Base-by-base conservation (phyloP, 805 yeast species). In the Zygosaccharomyces siamensis region DNA sequence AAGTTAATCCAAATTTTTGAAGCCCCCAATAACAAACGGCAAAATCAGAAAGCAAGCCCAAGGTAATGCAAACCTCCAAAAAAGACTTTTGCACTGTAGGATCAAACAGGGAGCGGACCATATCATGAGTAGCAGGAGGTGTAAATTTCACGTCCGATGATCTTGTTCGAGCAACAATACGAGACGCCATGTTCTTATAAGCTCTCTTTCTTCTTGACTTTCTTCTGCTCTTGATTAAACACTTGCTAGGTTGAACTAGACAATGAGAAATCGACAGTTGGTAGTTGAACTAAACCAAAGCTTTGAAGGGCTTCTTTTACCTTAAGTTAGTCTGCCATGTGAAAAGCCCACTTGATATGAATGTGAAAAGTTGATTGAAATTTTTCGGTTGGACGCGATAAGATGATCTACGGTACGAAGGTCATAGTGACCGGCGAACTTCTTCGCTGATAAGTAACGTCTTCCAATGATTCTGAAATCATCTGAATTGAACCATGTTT, bases 31-130 rank as follows among this genome's bases (percentile, higher is more conserved):
- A 64, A 49, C 70, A 73, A 7, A 72, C 43, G 28, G 58, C 53
- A 18, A 66, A 57, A 50, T 74, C 72, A 1, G 69, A 55, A 3
- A 66, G 35, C 38, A 81, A 62, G 1, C 76, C 61, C 1, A 72
- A 45, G 20, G 84, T 73, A 49, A 86, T 86, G 33, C 77, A 56
- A n/a, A 75, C 54, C 61, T 87, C 96, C 42, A 81, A 74, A 45
- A 77, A 66, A 0, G 90, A 82, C 61, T 87, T 88, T 45, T 77
- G 74, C 45, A 86, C 66, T 1, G 83, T 76, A 2, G 95, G 93
- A 68, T 87, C 92, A 57, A 87, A 81, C 43, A 88, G 69, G 1
- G 92, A 83, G 53, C 88, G 75, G 30, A 87, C 84, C 93, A 87
- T 86, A 62, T 87, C 95, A 59, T 83, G 84, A 27, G 95, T 87